Evolutionary conservation across 768 basidiomycete genomes (phyloP), one percentile per base, ranked within the genome.

Genomic region (Leucocoprinus sp.): DNA sequence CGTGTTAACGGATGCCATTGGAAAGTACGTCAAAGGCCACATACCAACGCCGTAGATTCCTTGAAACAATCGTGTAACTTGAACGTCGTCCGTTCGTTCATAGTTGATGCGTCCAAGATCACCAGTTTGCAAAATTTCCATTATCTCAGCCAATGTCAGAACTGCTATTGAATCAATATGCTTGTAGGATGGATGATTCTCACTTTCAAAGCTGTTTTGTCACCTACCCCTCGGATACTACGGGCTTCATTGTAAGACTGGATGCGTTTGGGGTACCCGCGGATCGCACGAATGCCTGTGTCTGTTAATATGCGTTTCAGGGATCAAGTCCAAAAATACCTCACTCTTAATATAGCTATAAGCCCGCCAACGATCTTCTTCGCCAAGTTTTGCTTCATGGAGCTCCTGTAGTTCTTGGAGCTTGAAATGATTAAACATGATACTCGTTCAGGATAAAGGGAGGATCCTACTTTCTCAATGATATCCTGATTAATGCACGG

Each of bases 31-130:
- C 2, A n/a, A 17, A 36, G 7, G 42, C 19, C 5, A n/a, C 45
- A 63, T 50, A 79, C 90, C 92, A 48, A 93, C 88, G 24, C 87
- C 90, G 55, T 93, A 93, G 34, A 96, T 83, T 6, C 86, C 84
- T 43, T 76, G 74, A 56, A 95, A 93, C 8, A 79, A 37, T 18
- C 68, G 64, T 2, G 72, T 69, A 0, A 71, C 72, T 29, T 65
- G 58, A 1, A 85, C 69, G 41, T 85, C 84, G 27, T 75, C 78
- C 1, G 81, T 83, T 18, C 64, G 69, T 58, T 86, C 85, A 46
- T 79, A 80, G 26, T 62, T 64, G 45, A 92, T 80, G 12, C 88
- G 76, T 17, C 69, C 68, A 23, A 90, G 67, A n/a, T 72, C 64
- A 0, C 89, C 89, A 0, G 88, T 90, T 47, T 79, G 58, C 19